phyloP scores from a whole-genome alignment of 2,329 filamentous ascomycete species.

The Hymenoscyphus albidus region DNA sequence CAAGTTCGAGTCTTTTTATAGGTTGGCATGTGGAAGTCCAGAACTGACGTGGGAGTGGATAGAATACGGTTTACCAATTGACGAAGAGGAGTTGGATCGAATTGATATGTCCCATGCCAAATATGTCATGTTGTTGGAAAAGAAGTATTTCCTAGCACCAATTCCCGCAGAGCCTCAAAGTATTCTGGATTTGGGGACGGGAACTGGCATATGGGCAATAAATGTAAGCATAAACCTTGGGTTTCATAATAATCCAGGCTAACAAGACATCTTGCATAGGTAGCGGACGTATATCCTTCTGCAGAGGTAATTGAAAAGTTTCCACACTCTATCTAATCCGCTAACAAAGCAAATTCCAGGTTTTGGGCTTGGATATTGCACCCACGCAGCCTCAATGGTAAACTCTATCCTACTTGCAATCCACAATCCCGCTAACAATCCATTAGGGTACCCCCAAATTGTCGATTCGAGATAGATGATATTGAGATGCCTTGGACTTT shows the following conservation, averaged over 20 bases:
- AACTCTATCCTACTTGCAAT: neutral
- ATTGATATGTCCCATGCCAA: slow-evolving; percentile 41
- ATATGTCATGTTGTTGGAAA: slow-evolving; percentile 30
- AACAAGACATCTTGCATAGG: slow-evolving; percentile 11
- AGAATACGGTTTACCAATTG: slow-evolving; percentile 42
- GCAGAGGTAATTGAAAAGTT: slow-evolving; percentile 25
- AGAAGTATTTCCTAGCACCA: slow-evolving; percentile 27
- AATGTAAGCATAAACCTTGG: slow-evolving; percentile 25
- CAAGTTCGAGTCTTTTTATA: slow-evolving; percentile 9
- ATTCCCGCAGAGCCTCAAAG: slow-evolving; percentile 31
- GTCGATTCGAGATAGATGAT: slow-evolving; percentile 51
- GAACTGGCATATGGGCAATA: slow-evolving; percentile 30
- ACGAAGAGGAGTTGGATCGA: slow-evolving; percentile 40
- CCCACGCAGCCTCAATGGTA: slow-evolving; percentile 32
- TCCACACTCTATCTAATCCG: neutral
- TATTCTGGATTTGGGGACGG: slow-evolving; percentile 37
- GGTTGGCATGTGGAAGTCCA: neutral
- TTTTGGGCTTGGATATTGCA: slow-evolving; percentile 33
- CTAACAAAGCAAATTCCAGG: slow-evolving; percentile 11
- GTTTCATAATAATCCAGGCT: neutral
- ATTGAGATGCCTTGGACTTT: slow-evolving; percentile 47
- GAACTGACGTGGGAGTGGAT: neutral
- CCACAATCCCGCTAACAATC: neutral
- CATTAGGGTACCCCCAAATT: slow-evolving; percentile 44
- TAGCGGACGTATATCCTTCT: slow-evolving; percentile 33